Conservation (phyloP, 2,329 filamentous ascomycete genomes). For the Drechslera avenae region DNA sequence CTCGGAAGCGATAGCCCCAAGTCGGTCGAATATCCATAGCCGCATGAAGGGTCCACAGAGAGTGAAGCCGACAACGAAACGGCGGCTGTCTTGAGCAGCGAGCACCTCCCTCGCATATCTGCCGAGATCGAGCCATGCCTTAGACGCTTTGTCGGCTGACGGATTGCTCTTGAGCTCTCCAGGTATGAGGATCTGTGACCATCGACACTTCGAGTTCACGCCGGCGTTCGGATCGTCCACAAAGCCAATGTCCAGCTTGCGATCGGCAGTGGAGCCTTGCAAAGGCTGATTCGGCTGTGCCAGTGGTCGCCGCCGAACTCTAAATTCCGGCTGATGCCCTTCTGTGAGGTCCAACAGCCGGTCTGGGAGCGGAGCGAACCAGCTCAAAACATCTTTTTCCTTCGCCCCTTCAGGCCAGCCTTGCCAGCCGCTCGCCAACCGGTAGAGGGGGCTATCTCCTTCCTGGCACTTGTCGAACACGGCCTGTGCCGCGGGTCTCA, state of each 20-base stretch:
- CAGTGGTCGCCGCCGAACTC: conserved; percentile 18
- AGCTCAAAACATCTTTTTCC: conserved; percentile 29
- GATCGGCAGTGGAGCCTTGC: conserved; percentile 29
- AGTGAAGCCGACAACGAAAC: conserved; percentile 57
- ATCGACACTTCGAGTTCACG: conserved; percentile 17
- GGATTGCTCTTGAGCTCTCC: conserved; percentile 54
- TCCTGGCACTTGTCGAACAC: conserved; percentile 28
- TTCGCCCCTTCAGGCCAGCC: conserved; percentile 26
- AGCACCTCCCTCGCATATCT: conserved; percentile 55
- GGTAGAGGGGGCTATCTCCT: conserved; percentile 27
- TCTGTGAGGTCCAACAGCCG: conserved; percentile 23
- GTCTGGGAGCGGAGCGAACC: conserved; percentile 25
- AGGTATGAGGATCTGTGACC: conserved; percentile 50
- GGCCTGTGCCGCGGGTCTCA: conserved; percentile 16
- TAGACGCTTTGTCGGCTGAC: conserved; percentile 46
- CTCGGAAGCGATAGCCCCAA: conserved; percentile 54
- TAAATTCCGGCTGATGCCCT: conserved; percentile 15
- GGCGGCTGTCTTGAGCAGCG: conserved; percentile 22
- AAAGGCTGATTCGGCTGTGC: conserved; percentile 27
- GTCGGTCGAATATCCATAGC: conserved; percentile 54
- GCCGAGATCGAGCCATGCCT: conserved; percentile 29
- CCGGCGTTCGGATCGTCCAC: conserved; percentile 25
- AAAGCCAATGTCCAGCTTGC: conserved; percentile 34
- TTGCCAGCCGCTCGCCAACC: conserved; percentile 25
- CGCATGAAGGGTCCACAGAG: conserved; percentile 54